Evolutionary conservation across 129 eudicot species (phyloP).

Genomic region (Logfia minima): DNA sequence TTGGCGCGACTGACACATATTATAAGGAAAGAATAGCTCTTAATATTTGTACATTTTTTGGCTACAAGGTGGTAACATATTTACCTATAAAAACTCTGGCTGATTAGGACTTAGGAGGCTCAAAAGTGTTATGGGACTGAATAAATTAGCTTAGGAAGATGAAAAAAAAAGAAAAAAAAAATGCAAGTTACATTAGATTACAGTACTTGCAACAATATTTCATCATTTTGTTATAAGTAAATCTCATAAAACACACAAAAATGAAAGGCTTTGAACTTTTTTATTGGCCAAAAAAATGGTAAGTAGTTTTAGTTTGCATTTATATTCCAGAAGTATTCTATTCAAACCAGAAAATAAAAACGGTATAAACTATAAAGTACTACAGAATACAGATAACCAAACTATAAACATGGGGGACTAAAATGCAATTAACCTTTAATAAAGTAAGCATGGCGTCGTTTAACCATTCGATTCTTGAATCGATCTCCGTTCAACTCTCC

Average conservation of each 20-base stretch:
- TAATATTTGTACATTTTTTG: background rate
- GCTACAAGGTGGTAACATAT: no score
- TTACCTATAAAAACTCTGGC: background rate
- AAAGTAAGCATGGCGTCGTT: background rate
- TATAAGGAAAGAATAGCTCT: no score
- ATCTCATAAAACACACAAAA: background rate
- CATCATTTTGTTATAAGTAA: background rate
- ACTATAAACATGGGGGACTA: background rate
- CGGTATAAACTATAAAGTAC: background rate
- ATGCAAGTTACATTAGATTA: background rate
- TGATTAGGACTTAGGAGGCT: background rate
- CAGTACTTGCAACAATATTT: background rate
- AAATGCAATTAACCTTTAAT: background rate
- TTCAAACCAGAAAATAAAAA: background rate
- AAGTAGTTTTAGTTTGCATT: background rate
- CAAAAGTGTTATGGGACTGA: background rate
- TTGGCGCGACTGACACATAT: no score
- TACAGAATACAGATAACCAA: background rate
- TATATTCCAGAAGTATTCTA: background rate
- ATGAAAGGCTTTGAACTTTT: background rate
- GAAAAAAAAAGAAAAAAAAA: background rate
- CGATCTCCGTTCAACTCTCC: conserved; percentile 1
- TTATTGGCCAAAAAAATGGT: no score
- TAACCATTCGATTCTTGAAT: background rate
- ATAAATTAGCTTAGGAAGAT: background rate